Conservation (phyloP, 73 alveolate species). For the Tetrahymena borealis region DNA sequence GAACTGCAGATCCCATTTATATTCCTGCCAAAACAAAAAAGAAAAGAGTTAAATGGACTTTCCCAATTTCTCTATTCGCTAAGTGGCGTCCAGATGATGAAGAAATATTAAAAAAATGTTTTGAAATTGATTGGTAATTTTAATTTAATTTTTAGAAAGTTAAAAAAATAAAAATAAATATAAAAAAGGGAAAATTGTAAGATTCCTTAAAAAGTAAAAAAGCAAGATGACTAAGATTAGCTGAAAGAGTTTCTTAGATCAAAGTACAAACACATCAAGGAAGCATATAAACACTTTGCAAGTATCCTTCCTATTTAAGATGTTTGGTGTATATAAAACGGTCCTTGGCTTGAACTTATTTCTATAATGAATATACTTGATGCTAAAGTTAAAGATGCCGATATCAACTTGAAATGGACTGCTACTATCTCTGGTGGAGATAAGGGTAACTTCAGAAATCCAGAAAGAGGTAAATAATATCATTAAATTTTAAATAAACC, state of each 20-base stretch:
- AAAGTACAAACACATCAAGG: slow-evolving; percentile 19
- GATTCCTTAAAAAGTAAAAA: slow-evolving; percentile 25
- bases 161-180: not conserved
- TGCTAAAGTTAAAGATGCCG: slow-evolving; percentile 30
- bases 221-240: slow-evolving; percentile 22
- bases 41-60: slow-evolving; percentile 24
- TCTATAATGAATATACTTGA: slow-evolving; percentile 10
- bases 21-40: slow-evolving; percentile 28
- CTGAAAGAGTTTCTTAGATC: slow-evolving; percentile 23
- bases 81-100: slow-evolving; percentile 28
- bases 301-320: slow-evolving; percentile 31
- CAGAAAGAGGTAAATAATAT: slow-evolving; percentile 10
- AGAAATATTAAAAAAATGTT: slow-evolving; percentile 14
- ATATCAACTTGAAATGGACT: slow-evolving; percentile 29
- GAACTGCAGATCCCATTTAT: slow-evolving; percentile 32
- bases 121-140: slow-evolving; percentile 35
- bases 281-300: slow-evolving; percentile 23
- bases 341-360: slow-evolving; percentile 27
- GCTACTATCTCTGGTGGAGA: slow-evolving; percentile 22
- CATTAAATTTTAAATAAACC: not conserved
- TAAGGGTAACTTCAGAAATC: slow-evolving; percentile 36
- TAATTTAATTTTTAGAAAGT: not conserved
- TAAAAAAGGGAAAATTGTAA: not conserved
- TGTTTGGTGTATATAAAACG: slow-evolving; percentile 26
- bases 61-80: slow-evolving; percentile 33